Evolutionary conservation across 129 eudicot species (phyloP), one percentile per base, ranked within the genome.

Genomic region (Flaveria brownii): DNA sequence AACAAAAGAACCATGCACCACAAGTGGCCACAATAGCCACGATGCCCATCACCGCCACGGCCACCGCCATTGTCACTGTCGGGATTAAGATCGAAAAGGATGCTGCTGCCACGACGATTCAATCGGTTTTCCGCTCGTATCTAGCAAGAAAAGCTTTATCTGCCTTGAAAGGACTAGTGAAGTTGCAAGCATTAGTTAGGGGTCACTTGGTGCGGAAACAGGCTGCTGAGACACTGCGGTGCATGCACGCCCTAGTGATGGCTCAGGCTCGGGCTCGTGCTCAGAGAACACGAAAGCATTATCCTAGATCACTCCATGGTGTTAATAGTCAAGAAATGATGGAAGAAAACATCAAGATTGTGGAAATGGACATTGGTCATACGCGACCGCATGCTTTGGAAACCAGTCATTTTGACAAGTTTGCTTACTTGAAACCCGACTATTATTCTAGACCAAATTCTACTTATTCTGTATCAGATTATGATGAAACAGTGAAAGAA

Each of bases 91-190:
- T 62, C 46, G 17, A 43, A 18, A 84, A 79, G 51, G 78, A 49
- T 33, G 77, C 72, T 16, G 91, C 96, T 13, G 97, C 93, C 2
- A 74, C 72, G 52, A 87, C 63, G 87, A 92, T 92, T 49, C 97
- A 92, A 62, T 76, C 96, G 20, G 78, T 86, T 81, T 92, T 85
- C 45, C 91, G 97, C 7, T 88, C 88, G 33, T 87, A 89, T 74
- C 78, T 92, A 88, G 97, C 97, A 63, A 92, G 97, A 83, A 92
- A 92, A 73, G 97, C 97, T 63, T 70, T 92, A 79, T 84, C 78
- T 42, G 97, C 97, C 2, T 72, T 92, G 77, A 92, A 77, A 79
- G 97, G 97, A 55, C 81, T 92, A 49, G 97, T 92, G 82, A 92
- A 92, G 88, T 71, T 92, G 78, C 97, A 92, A 74, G 97, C 97